Base-by-base conservation (phyloP, 495 filamentous ascomycete genomes). In the Lepraria neglecta region DNA sequence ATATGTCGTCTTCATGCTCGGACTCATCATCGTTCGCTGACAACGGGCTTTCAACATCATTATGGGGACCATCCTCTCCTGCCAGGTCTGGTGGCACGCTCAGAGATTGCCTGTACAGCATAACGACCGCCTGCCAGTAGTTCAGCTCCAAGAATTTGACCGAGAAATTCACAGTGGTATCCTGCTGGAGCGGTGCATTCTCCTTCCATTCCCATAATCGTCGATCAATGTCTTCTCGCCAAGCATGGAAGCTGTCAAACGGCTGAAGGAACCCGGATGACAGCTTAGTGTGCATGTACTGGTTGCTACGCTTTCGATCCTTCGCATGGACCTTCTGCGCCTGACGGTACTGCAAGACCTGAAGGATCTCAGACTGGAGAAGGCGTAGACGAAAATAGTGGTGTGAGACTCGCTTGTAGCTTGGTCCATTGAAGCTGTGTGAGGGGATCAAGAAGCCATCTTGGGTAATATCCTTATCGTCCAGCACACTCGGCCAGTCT, bases 41-140 rank as follows among this genome's bases (percentile, higher is more conserved):
- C 28, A 61, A 64, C 2, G 84, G 85, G 65, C 84, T 87, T 7
- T 80, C 75, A 5, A 87, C 82, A 59, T 86, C 83, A 68, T 85
- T 87, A 3, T 85, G 80, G 1, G 85, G 86, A 46, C 82, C 83
- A 46, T 88, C 78, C 72, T 96, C 91, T 24, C 85, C 85, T 50
- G 90, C 89, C 57, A 96, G 82, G 60, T 88, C 80, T 5, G 87
- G 83, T 14, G 92, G 92, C n/a, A 92, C 89, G 21, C 88, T 89
- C 52, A 97, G 75, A 68, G 89, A 92, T 67, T 96, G 92, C 58
- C 92, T 80, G 71, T 97, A 97, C 4, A 97, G 82, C 89, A 95
- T 89, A 64, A 97, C 95, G 58, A 97, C 84, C n/a, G 91, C 89
- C 72, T 97, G 92, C 90, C 91, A 97, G 70, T 97, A 97, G 69